These are phyloP conservation scores for Stromatinia cepivora DNA, from an alignment of 2,329 filamentous ascomycete species.

Conservation along the genomic window DNA sequence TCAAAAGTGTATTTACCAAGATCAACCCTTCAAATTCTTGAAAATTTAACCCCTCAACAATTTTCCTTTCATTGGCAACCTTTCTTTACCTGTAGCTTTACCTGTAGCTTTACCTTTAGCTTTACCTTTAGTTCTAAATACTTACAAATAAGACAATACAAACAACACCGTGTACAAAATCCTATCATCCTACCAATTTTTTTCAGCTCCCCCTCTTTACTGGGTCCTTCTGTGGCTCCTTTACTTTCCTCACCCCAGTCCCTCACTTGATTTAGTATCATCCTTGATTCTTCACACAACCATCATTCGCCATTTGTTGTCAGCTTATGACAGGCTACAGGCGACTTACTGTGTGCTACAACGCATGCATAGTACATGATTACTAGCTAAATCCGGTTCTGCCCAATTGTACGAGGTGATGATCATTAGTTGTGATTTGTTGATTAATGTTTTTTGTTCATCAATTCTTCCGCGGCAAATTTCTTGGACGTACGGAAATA, in stretches of 20 bases:
- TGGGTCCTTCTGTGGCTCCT: slow-evolving; percentile 1
- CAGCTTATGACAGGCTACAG: slow-evolving; percentile 13
- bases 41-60: not conserved
- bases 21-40: not conserved
- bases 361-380: not conserved
- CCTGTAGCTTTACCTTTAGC: not conserved
- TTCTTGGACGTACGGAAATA: not conserved
- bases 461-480: slow-evolving; percentile 6
- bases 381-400: not conserved
- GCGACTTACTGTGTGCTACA: no score
- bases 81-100: not conserved
- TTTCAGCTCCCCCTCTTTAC: slow-evolving; percentile 15
- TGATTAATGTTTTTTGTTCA: not conserved
- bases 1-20: not conserved
- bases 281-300: not conserved
- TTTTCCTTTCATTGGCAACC: not conserved
- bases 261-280: not conserved
- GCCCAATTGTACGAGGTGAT: not conserved
- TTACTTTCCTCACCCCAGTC: not conserved
- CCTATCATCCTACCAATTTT: not conserved
- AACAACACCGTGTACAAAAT: slow-evolving; percentile 12
- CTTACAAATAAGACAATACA: not conserved
- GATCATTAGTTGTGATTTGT: not conserved
- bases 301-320: slow-evolving; percentile 3
- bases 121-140: not conserved